Evolutionary conservation across 257 asterid species (phyloP), one percentile per base, ranked within the genome.

Genomic region (Jacaranda copaia): DNA sequence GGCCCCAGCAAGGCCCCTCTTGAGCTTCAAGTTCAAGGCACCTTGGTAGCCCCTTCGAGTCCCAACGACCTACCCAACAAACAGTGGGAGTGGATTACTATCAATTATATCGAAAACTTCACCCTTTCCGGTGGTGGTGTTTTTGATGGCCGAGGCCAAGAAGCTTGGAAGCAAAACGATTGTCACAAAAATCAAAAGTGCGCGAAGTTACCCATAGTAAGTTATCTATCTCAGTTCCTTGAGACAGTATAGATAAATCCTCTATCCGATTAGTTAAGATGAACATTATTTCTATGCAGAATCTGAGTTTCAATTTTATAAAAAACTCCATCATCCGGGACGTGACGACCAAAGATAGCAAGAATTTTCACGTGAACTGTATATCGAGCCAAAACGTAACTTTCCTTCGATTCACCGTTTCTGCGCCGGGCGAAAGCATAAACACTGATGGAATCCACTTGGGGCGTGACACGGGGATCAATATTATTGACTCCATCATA

Each of bases 391-490:
- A 56, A 49, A 81, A 87, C 36, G 83, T 87, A 14, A 82, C 84
- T 1, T 79, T 87, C 72, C 60, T 38, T 16, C 68, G 79, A 0
- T 53, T 70, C 48, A 79, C 63, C 1, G 12, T 87, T 0, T 68
- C 81, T 0, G 89, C 91, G 15, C 89, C 88, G 0, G 84, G 43
- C 0, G 67, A 81, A 0, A 85, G 89, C 72, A 70, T 63, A 13
- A 87, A 87, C 78, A 87, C 89, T 0, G 91, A 87, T 38, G 91
- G 91, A 0, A 13, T 87, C 76, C 91, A 87, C 76, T 13, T 87
- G 2, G 82, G 72, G 3, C 77, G 79, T 1, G 64, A 72, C 51
- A 4, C 5, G 7, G 1, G 0, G 0, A 32, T 85, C 48, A 4
- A 8, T 0, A 70, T 87, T 16, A 3, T 48, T 0, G 80, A 85